Conservation (phyloP, 2,329 filamentous ascomycete species). For the Apiospora koreana region DNA sequence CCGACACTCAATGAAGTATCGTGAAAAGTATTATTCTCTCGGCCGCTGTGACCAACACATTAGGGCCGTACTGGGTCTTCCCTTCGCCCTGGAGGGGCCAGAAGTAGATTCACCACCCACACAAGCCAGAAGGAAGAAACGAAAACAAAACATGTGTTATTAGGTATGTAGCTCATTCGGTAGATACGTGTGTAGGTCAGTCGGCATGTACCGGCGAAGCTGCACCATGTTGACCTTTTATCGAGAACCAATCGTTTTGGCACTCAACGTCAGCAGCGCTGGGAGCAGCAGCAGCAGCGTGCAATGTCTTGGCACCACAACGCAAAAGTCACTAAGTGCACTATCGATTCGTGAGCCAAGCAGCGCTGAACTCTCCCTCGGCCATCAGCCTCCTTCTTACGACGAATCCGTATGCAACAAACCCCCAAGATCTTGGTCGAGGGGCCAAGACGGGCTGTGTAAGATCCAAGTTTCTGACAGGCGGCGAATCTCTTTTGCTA, state of each 20-base stretch:
- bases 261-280: not conserved
- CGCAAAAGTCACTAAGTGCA: not conserved
- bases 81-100: not conserved
- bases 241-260: not conserved
- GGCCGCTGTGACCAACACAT: not conserved
- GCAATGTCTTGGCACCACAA: not conserved
- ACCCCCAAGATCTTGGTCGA: not conserved
- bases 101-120: not conserved
- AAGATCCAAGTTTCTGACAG: not conserved
- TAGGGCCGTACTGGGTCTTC: not conserved
- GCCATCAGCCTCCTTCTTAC: not conserved
- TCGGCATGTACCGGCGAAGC: not conserved
- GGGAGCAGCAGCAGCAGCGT: not conserved
- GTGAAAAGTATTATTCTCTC: not conserved
- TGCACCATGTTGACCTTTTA: not conserved
- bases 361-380: not conserved
- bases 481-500: not conserved
- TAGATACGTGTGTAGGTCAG: not conserved
- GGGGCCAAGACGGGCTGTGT: not conserved
- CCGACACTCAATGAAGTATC: not conserved
- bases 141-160: not conserved
- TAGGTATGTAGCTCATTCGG: not conserved
- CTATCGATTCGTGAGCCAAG: not conserved
- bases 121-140: not conserved
- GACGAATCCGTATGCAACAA: not conserved